Percentiles rank a stretch among this genome's conserved stretches.
Evolutionary conservation across 129 eudicot genomes (phyloP).

Genomic region (Flaveria sonorensis): DNA sequence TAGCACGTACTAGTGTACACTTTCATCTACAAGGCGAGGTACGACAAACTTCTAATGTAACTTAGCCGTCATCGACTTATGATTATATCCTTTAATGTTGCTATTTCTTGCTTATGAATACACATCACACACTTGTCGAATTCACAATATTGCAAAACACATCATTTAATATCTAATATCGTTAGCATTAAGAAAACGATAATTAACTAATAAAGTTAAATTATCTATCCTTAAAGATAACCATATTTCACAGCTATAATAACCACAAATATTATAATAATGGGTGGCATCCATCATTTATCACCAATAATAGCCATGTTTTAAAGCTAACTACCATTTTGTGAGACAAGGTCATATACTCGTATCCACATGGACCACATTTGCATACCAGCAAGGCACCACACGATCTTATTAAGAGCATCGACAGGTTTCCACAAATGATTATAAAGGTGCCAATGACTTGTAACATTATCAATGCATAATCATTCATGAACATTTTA

Average conservation of each 20-base stretch:
- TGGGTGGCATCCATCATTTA: not conserved
- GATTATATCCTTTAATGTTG: not conserved
- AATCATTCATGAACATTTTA: too few relatives aligned
- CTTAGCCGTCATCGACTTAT: too few relatives aligned
- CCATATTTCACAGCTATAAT: not conserved
- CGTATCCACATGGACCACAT: not conserved
- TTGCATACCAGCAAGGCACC: too few relatives aligned
- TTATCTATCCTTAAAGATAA: not conserved
- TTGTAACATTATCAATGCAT: too few relatives aligned
- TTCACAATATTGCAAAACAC: not conserved
- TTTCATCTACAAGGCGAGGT: too few relatives aligned
- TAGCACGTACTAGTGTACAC: too few relatives aligned
- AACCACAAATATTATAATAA: not conserved
- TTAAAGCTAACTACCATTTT: not conserved
- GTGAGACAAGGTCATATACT: conserved; percentile 2
- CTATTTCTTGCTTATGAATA: not conserved
- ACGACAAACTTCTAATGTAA: too few relatives aligned
- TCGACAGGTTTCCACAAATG: too few relatives aligned
- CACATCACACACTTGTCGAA: not conserved
- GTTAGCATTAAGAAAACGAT: not conserved
- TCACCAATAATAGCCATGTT: not conserved
- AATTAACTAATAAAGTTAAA: not conserved
- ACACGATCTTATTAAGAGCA: too few relatives aligned
- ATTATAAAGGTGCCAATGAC: too few relatives aligned
- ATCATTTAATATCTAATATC: not conserved